phyloP scores from a whole-genome alignment of 1,284 basidiomycete species.

The Ustilago curta region DNA sequence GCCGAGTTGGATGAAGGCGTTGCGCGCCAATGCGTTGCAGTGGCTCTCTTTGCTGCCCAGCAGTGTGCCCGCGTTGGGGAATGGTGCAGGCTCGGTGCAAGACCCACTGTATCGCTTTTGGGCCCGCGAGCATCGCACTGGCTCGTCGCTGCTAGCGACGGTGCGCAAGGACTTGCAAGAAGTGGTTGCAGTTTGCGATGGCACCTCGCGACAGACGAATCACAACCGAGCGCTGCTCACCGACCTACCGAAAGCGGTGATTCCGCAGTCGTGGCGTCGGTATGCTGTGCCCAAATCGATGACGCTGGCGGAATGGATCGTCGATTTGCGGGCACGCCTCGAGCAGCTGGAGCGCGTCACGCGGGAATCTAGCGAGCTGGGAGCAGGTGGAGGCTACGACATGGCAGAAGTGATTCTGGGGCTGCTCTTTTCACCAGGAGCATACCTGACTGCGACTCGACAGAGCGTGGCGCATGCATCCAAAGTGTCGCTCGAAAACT shows the following conservation, averaged over 20 bases:
- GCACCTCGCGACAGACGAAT: slow-evolving; percentile 60
- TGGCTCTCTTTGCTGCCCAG: slow-evolving; percentile 54
- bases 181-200: slow-evolving; percentile 57
- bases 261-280: slow-evolving; percentile 59
- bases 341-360: slow-evolving; percentile 53
- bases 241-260: slow-evolving; percentile 57
- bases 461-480: slow-evolving; percentile 62
- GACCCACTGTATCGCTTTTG: slow-evolving; percentile 66
- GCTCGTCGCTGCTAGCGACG: slow-evolving; percentile 41
- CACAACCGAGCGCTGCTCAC: slow-evolving; percentile 58
- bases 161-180: slow-evolving; percentile 59
- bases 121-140: slow-evolving; percentile 64
- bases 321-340: slow-evolving; percentile 57
- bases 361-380: slow-evolving; percentile 23
- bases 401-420: slow-evolving; percentile 59
- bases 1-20: slow-evolving; percentile 63
- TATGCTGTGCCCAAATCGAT: slow-evolving; percentile 56
- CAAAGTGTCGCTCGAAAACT: slow-evolving; percentile 58
- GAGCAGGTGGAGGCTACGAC: slow-evolving; percentile 43
- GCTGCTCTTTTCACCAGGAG: slow-evolving; percentile 60
- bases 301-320: slow-evolving; percentile 61
- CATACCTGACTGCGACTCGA: slow-evolving; percentile 67
- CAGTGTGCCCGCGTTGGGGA: slow-evolving; percentile 26
- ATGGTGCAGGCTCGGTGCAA: slow-evolving; percentile 48
- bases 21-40: slow-evolving; percentile 53